phyloP scores from a whole-genome alignment of 495 filamentous ascomycete genomes.

The Entonaema liquescens region DNA sequence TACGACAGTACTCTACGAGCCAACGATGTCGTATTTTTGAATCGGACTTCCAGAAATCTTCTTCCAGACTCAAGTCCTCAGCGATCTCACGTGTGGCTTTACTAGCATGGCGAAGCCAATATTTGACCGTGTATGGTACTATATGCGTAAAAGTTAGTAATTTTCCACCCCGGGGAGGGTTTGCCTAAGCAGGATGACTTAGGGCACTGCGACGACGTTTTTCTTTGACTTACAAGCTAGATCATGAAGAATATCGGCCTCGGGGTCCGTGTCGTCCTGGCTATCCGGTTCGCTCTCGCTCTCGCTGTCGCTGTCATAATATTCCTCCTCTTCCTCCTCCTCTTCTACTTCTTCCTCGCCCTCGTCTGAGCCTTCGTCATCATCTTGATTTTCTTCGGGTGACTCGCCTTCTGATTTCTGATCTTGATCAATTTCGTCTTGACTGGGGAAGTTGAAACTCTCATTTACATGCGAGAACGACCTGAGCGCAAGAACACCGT shows the following conservation, averaged over 20 bases:
- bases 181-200: too few relatives aligned
- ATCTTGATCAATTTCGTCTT: slow-evolving; percentile 12
- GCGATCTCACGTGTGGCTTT: slow-evolving; percentile 51
- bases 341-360: slow-evolving; percentile 16
- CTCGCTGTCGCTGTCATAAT: slow-evolving; percentile 27
- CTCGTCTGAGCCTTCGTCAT: slow-evolving; percentile 15
- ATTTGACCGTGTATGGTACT: slow-evolving; percentile 48
- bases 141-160: slow-evolving; percentile 8
- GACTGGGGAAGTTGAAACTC: slow-evolving; percentile 27
- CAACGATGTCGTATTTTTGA: slow-evolving; percentile 47
- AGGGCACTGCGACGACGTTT: too few relatives aligned
- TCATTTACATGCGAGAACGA: slow-evolving; percentile 49
- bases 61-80: slow-evolving; percentile 46
- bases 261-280: slow-evolving; percentile 30
- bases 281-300: slow-evolving; percentile 21
- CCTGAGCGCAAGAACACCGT: slow-evolving; percentile 49
- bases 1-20: slow-evolving; percentile 46
- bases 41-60: slow-evolving; percentile 48
- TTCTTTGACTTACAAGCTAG: slow-evolving; percentile 32
- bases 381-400: not conserved
- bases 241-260: slow-evolving; percentile 34
- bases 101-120: slow-evolving; percentile 51
- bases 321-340: slow-evolving; percentile 17
- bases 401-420: not conserved
- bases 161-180: not conserved